Evolutionary conservation across 768 basidiomycete genomes (phyloP).

Genomic region (Paxillus ammoniavirescens): DNA sequence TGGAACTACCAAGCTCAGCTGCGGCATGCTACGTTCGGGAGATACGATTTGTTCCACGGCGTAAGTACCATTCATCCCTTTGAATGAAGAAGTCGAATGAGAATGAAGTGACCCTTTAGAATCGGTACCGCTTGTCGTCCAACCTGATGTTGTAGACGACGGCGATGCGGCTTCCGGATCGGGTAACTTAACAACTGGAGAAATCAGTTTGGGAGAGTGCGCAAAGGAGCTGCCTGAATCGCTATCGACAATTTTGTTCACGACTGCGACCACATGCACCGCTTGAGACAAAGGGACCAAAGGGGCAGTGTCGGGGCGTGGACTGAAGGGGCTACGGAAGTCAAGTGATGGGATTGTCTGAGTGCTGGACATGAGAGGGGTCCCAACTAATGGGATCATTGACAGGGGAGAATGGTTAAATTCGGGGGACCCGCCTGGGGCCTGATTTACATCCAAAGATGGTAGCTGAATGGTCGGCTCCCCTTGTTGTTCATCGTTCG

Average conservation of each 20-base stretch:
- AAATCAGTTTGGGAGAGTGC: conserved; percentile 27
- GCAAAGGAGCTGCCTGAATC: conserved; percentile 23
- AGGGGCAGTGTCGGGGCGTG: conserved; percentile 22
- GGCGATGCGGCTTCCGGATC: conserved; percentile 22
- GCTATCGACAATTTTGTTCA: conserved; percentile 13
- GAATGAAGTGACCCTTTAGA: conserved; percentile 13
- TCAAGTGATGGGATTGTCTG: conserved; percentile 13
- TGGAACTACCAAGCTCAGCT: conserved; percentile 29
- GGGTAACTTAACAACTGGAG: conserved; percentile 29
- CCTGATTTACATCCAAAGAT: conserved; percentile 4
- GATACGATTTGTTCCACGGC: conserved; percentile 5
- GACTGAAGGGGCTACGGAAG: conserved; percentile 27
- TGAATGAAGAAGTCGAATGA: conserved; percentile 9
- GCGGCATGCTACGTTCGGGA: conserved; percentile 17
- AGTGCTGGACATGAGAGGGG: conserved; percentile 20
- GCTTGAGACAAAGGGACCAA: conserved; percentile 21
- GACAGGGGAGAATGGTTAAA: conserved; percentile 32
- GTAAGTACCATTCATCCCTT: conserved; percentile 7
- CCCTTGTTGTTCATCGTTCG: conserved; percentile 17
- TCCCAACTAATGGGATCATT: conserved; percentile 28
- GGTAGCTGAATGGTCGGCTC: conserved; percentile 5
- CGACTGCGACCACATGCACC: conserved; percentile 4
- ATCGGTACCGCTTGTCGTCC: conserved; percentile 26
- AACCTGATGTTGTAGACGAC: conserved; percentile 24
- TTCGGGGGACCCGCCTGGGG: conserved; percentile 15